phyloP scores from a whole-genome alignment of 2,329 filamentous ascomycete genomes.

The Thermochaetoides dissita region DNA sequence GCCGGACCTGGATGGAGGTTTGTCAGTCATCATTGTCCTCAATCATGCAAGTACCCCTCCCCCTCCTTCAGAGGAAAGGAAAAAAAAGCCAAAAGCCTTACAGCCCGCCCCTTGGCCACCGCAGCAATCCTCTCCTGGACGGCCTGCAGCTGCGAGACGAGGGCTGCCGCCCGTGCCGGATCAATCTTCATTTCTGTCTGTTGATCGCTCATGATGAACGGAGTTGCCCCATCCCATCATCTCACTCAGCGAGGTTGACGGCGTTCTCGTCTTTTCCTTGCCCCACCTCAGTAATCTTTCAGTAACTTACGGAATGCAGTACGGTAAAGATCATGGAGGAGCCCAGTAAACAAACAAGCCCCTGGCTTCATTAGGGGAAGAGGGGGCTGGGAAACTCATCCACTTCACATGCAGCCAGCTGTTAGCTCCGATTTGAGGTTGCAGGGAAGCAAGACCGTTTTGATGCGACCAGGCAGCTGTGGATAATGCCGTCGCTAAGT shows the following conservation, averaged over 20 bases:
- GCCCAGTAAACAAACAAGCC: too few relatives aligned
- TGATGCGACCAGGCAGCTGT: too few relatives aligned
- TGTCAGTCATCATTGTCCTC: slow-evolving; percentile 12
- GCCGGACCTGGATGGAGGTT: slow-evolving; percentile 45
- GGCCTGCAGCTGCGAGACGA: slow-evolving; percentile 46
- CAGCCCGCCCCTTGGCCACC: slow-evolving; percentile 38
- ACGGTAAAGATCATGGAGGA: too few relatives aligned
- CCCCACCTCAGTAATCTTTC: background rate
- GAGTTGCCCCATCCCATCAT: too few relatives aligned
- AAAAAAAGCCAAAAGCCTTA: slow-evolving; percentile 24
- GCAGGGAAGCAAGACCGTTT: too few relatives aligned
- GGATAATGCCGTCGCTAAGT: too few relatives aligned
- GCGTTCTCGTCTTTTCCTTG: background rate
- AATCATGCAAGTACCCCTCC: background rate
- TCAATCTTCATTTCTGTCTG: slow-evolving; percentile 54
- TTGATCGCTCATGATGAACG: slow-evolving; percentile 27
- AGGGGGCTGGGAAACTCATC: too few relatives aligned
- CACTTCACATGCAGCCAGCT: too few relatives aligned
- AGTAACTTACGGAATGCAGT: too few relatives aligned
- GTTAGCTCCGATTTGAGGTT: too few relatives aligned
- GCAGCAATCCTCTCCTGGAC: slow-evolving; percentile 45
- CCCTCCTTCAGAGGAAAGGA: background rate
- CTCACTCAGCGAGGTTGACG: too few relatives aligned
- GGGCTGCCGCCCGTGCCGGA: slow-evolving; percentile 44
- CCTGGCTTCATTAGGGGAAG: too few relatives aligned